These are phyloP conservation scores for Vanrija pseudolonga DNA, from an alignment of 1,284 basidiomycete species.

Conservation along the genomic window DNA sequence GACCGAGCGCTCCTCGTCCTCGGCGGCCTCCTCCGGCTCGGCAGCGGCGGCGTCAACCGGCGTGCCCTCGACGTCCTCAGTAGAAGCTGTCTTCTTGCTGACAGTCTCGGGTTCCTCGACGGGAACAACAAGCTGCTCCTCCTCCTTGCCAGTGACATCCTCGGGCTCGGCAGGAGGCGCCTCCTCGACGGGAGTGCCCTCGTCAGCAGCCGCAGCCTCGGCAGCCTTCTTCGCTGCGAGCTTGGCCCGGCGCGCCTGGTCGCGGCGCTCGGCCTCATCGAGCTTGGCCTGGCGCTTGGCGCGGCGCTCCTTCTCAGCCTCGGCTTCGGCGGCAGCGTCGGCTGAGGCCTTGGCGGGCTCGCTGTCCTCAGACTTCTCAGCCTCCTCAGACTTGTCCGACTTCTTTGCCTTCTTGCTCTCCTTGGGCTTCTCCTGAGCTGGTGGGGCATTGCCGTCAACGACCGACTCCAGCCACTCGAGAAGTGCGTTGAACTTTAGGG, in stretches of 20 bases:
- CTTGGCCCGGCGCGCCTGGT: slow-evolving; percentile 35
- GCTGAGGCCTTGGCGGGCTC: slow-evolving; percentile 6
- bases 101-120: not conserved
- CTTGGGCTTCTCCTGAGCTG: not conserved
- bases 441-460: not conserved
- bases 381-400: not conserved
- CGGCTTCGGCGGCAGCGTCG: slow-evolving; percentile 12
- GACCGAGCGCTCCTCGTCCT: not conserved
- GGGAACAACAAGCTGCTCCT: not conserved
- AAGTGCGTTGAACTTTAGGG: slow-evolving; percentile 47
- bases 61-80: not conserved
- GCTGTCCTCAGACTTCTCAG: not conserved
- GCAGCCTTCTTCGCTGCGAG: slow-evolving; percentile 20
- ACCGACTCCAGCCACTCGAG: slow-evolving; percentile 38
- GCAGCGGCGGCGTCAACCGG: slow-evolving; percentile 1
- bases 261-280: slow-evolving; percentile 40
- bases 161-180: slow-evolving; percentile 11
- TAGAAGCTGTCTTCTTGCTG: no score
- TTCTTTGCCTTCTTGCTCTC: slow-evolving; percentile 1
- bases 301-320: slow-evolving; percentile 25
- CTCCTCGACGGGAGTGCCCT: slow-evolving; percentile 9
- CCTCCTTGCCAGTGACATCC: slow-evolving; percentile 8
- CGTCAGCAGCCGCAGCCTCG: not conserved
- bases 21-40: slow-evolving; percentile 5
- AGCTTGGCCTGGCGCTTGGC: slow-evolving; percentile 34